Percentiles rank a stretch among this genome's conserved stretches.
phyloP scores from a whole-genome alignment of 2,329 filamentous ascomycete genomes.

The Verticillium klebahnii region DNA sequence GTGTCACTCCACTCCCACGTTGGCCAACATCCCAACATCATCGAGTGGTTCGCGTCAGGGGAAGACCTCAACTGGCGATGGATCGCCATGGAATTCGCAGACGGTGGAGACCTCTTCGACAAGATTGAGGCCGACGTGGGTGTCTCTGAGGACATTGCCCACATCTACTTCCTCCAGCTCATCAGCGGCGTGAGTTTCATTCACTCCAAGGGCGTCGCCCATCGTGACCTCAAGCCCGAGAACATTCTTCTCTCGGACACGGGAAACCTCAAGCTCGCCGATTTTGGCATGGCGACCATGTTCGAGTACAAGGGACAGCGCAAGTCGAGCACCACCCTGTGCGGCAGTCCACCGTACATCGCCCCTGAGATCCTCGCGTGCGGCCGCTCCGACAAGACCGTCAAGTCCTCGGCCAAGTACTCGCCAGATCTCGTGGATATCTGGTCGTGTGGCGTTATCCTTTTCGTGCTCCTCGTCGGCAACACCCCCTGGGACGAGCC shows the following conservation, averaged over 20 bases:
- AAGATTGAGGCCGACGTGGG: conserved; percentile 98
- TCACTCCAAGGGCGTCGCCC: conserved; percentile 91
- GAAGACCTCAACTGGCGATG: conserved; percentile 87
- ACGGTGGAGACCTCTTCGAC: conserved; percentile 95
- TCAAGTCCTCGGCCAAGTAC: conserved; percentile 51
- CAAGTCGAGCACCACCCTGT: conserved; percentile 83
- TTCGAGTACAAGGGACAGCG: conserved; percentile 83
- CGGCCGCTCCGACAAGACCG: conserved; percentile 35
- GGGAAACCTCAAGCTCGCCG: conserved; percentile 88
- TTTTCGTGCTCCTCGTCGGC: conserved; percentile 90
- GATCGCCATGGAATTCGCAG: conserved; percentile 97
- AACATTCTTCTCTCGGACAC: conserved; percentile 85
- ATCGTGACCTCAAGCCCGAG: conserved; percentile 89
- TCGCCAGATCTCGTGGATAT: conserved; percentile 81
- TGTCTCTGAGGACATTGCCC: conserved; percentile 89
- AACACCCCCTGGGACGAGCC: conserved; percentile 99
- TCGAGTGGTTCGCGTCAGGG: conserved; percentile 84
- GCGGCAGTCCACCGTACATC: conserved; percentile 94
- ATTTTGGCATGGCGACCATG: conserved; percentile 93
- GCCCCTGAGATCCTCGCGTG: conserved; percentile 80
- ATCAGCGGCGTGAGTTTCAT: conserved; percentile 89
- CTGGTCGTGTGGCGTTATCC: conserved; percentile 97
- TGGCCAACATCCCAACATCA: conserved; percentile 86
- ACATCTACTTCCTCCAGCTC: conserved; percentile 92
- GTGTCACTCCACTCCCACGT: conserved; percentile 85